Conservation (phyloP, 2,329 filamentous ascomycete genomes). For the Moelleriella libera region DNA sequence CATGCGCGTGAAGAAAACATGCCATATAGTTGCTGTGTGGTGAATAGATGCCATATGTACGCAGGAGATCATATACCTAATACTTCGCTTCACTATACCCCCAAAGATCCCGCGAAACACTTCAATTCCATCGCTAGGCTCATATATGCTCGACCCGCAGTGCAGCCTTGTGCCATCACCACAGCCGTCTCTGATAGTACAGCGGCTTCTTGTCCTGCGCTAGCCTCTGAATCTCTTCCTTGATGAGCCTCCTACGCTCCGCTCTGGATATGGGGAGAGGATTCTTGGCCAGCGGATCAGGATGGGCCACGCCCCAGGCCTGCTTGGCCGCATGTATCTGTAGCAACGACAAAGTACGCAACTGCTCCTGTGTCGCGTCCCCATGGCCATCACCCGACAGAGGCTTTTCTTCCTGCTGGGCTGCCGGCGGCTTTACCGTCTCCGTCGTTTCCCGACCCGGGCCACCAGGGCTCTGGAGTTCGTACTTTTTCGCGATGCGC, state of each 20-base stretch:
- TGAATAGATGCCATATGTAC: too few relatives aligned
- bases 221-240: slow-evolving; percentile 37
- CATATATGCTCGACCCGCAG: background rate
- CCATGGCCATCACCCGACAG: slow-evolving; percentile 1
- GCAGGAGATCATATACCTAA: too few relatives aligned
- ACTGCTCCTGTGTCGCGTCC: slow-evolving; percentile 11
- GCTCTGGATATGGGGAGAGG: slow-evolving; percentile 35
- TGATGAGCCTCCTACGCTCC: slow-evolving; percentile 42
- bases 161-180: background rate
- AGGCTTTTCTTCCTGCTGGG: slow-evolving; percentile 6
- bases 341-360: slow-evolving; percentile 17
- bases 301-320: slow-evolving; percentile 18
- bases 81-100: too few relatives aligned
- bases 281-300: slow-evolving; percentile 21
- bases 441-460: slow-evolving; percentile 8
- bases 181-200: background rate
- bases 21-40: too few relatives aligned
- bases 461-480: slow-evolving; percentile 7
- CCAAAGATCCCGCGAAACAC: too few relatives aligned
- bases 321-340: slow-evolving; percentile 17
- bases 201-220: slow-evolving; percentile 27
- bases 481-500: slow-evolving; percentile 5
- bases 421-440: background rate
- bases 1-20: too few relatives aligned
- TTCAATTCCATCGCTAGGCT: too few relatives aligned